Evolutionary conservation across 768 basidiomycete species (phyloP), one percentile per base, ranked within the genome.

Genomic region (Lactifluus piperatus): DNA sequence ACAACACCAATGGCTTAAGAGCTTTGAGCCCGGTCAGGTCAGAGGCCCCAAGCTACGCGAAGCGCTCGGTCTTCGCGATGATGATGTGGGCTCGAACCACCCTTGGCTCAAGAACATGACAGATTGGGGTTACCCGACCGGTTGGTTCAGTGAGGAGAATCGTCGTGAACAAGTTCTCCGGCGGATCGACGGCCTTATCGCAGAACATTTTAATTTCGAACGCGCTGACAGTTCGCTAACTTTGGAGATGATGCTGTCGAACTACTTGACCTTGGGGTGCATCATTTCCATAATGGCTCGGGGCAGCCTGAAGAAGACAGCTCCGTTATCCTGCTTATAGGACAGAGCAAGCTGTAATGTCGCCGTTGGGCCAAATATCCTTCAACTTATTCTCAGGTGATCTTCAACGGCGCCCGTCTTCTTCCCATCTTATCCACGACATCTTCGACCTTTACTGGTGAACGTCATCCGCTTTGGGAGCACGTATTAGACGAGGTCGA

Each of bases 361-460:
- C 68, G 64, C 34, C 76, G 85, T 53, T 88, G 88, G 87, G 87
- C 84, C 11, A 67, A 60, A 36, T 89, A 85, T 65, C 83, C 85
- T 4, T 68, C 74, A 37, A 76, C 77, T 10, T 76, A 81, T 59
- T 89, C 65, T 78, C 79, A 4, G 83, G 76, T 36, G 70, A 75
- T 41, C 74, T 75, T 29, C 66, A 74, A 68, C 10, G 77, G 78
- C 37, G 56, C 54, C 27, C 67, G 51, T 46, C 36, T 56, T 32
- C 51, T 41, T 22, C 50, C 46, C 34, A 14, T 52, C 45, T 49
- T 37, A 13, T 27, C 34, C n/a, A 13, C 27, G 5, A 52, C 47
- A 18, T 46, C 34, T 34, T 49, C 53, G 43, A 58, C 57, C 36
- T 52, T 52, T 27, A 47, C 57, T 9, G 24, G 11, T 41, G 57